Conservation (phyloP, 441 rosid species). For the Populus tomentosa region DNA sequence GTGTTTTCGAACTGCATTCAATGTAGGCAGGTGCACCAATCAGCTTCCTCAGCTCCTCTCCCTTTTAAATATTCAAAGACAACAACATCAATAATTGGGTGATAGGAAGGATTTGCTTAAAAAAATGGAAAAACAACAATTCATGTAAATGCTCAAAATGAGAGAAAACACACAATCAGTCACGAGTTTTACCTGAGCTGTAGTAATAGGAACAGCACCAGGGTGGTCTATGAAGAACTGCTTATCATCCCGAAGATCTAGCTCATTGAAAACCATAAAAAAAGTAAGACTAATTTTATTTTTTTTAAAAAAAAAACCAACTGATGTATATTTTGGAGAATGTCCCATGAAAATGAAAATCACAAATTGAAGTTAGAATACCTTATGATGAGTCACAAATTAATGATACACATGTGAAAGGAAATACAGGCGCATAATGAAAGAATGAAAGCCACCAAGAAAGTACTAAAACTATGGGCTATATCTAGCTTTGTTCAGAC, state of each 20-base stretch:
- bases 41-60: constrained; percentile 91
- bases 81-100: neutral
- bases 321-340: neutral
- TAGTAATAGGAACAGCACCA: constrained; percentile 71
- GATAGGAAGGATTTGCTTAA: neutral
- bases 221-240: constrained; percentile 86
- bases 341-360: constrained; percentile 2
- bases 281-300: neutral
- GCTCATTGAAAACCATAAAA: constrained; percentile 18
- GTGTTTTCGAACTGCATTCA: constrained; percentile 96
- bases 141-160: neutral
- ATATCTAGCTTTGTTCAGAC: neutral
- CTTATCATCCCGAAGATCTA: constrained; percentile 83
- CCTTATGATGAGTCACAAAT: neutral
- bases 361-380: too few relatives aligned
- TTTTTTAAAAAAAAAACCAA: neutral
- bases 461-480: neutral
- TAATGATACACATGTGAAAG: neutral
- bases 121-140: neutral
- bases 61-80: constrained; percentile 37
- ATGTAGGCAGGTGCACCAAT: constrained; percentile 81
- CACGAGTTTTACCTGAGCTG: constrained; percentile 54
- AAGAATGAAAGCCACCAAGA: neutral
- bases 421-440: neutral
- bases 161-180: neutral